Base-by-base conservation (phyloP, 345 rosid species). In the Arabis alpina region DNA sequence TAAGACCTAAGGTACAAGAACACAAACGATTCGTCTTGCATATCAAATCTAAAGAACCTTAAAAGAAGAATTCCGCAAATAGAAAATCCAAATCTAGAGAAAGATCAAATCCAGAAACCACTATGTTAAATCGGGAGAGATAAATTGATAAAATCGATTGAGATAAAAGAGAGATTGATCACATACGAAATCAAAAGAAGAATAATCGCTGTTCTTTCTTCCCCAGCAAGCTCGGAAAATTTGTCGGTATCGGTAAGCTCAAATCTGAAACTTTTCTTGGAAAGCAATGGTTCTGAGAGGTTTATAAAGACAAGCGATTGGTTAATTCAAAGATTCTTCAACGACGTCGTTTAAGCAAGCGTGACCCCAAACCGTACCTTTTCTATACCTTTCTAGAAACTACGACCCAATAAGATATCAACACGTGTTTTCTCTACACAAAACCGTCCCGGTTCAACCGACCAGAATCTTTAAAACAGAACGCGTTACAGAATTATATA, bases 301-400 rank as follows among this genome's bases (percentile, higher is more conserved):
- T 62, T 64, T 80, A 82, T 77, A 79, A 65, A 27, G 24, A 70
- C 43, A 47, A 19, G 32, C 59, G 8, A 60, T 7, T 50, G 27
- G 45, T 40, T 10, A 8, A 19, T 32, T 48, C 23, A 67, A n/a
- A 58, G 73, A 59, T 47, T 66, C 60, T 4, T 49, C 1, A 2
- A 50, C 72, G 77, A 1, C 54, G 74, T 40, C 74, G 79, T 68
- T 0, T 25, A 5, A 15, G 34, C 40, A 14, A n/a, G n/a, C 40
- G 57, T n/a, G 30, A 8, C 32, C 39, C 12, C 10, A 19, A 11
- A 3, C 2, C 49, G 47, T 15, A 3, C 10, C 1, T n/a, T 4
- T 69, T 82, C 81, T 14, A 67, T 50, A 68, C 45, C 78, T 53
- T 82, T 85, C 88, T 76, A 65, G 88, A 87, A 80, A 15, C 13